Evolutionary conservation across 768 basidiomycete species (phyloP), one percentile per base, ranked within the genome.

Genomic region (Boletus speciosus): DNA sequence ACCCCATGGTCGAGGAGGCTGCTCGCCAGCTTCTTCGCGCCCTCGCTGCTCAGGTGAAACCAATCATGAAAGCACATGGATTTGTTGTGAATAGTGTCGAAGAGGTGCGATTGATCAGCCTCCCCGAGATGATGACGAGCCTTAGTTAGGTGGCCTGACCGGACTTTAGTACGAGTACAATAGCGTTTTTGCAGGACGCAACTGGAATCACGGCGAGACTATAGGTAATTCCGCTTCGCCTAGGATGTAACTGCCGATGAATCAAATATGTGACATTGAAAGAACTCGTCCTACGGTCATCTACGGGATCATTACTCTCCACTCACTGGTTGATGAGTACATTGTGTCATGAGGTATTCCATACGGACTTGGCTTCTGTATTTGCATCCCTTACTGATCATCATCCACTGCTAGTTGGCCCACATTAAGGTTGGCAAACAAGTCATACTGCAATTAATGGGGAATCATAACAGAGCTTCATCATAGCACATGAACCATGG

Each of bases 121-220:
- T 2, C 31, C 47, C 14, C 3, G 34, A 41, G 19, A 34, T 34
- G 43, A 48, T 37, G 38, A 35, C 12, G 41, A 39, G 3, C 15
- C 27, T 25, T 47, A 12, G 15, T 19, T 35, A 4, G 29, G 49
- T 29, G 31, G 42, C 37, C 50, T 51, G 41, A 45, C 41, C 16
- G 36, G 38, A 34, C 37, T 47, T 36, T 61, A 92, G 89, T 92
- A 93, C 60, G 85, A 90, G 64, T 79, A 81, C 63, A 93, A 93
- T 64, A 62, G 60, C 14, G 87, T 93, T 6, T 93, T 93, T 68
- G 81, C 84, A 5, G 91, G 90, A 2, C 77, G 90, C 45, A 93
- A 92, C 65, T 93, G 90, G 90, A 89, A 90, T 59, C 76, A 76
- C 52, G 91, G 91, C 4, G 90, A 93, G 70, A 85, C 82, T 10